Evolutionary conservation across 495 filamentous ascomycete species (phyloP).

Genomic region (Penicillium paxilli): DNA sequence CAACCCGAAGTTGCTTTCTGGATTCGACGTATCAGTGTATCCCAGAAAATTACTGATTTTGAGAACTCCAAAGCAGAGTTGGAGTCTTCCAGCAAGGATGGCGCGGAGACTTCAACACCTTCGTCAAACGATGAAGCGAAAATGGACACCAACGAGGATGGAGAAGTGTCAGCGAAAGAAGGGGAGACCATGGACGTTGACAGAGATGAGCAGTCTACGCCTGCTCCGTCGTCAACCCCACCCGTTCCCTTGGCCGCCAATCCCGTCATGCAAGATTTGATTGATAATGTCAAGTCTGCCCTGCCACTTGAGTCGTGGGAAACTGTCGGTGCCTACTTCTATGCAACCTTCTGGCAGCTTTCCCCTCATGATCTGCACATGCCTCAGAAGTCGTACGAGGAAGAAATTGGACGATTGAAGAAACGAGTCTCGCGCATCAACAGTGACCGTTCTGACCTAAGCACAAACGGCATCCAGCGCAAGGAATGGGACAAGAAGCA

Average conservation of each 20-base stretch:
- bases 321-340: conserved; percentile 72
- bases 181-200: conserved; percentile 40
- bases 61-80: conserved; percentile 33
- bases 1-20: conserved; percentile 84
- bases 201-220: conserved; percentile 22
- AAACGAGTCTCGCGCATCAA: conserved; percentile 60
- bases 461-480: conserved; percentile 57
- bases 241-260: conserved; percentile 53
- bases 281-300: conserved; percentile 61
- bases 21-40: conserved; percentile 73
- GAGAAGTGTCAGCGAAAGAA: conserved; percentile 14
- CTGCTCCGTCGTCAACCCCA: conserved; percentile 1
- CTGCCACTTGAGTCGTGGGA: conserved; percentile 66
- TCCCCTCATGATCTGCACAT: conserved; percentile 76
- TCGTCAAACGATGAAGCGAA: conserved; percentile 28
- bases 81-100: conserved; percentile 19
- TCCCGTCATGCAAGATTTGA: conserved; percentile 74
- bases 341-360: conserved; percentile 91
- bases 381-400: conserved; percentile 69
- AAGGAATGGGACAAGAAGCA: conserved; percentile 65
- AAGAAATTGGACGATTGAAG: conserved; percentile 64
- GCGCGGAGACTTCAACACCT: conserved; percentile 21
- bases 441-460: conserved; percentile 71
- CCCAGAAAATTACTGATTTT: conserved; percentile 50
- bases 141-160: conserved; percentile 37